Percentiles rank a stretch among this genome's conserved stretches.
Conservation (phyloP, 2,329 filamentous ascomycete genomes). For the Pseudogymnoascus sp. region DNA sequence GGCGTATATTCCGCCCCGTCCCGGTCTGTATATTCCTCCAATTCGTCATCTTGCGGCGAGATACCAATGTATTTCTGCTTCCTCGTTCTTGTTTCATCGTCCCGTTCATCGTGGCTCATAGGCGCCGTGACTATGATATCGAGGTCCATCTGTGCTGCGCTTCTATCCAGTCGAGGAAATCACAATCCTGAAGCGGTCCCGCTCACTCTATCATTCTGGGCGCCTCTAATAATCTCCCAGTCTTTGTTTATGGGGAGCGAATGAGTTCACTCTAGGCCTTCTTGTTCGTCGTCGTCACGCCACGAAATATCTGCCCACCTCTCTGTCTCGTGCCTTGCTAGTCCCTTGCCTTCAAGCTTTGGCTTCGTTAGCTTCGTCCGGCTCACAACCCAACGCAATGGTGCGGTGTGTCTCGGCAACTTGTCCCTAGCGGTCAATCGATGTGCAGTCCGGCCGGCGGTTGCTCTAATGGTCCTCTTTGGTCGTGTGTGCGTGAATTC, state of each 20-base stretch:
- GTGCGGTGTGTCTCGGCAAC: neutral
- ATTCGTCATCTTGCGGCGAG: neutral
- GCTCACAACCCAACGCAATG: neutral
- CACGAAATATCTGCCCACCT: neutral
- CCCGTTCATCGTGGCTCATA: neutral
- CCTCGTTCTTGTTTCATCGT: neutral
- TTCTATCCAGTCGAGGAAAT: neutral
- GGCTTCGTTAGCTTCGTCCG: neutral
- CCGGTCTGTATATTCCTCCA: neutral
- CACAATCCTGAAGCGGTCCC: neutral
- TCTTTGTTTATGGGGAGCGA: neutral
- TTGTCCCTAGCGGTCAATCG: neutral
- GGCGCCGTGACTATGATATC: conserved; percentile 1
- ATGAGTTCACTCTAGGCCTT: neutral
- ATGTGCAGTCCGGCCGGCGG: neutral
- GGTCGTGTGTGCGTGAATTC: neutral
- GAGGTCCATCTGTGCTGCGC: neutral
- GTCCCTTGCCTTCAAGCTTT: conserved; percentile 2
- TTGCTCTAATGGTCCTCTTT: neutral
- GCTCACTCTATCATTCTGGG: neutral
- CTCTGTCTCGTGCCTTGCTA: neutral
- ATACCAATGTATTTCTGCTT: neutral
- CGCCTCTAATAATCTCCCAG: neutral
- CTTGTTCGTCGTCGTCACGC: neutral
- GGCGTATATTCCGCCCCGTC: neutral